Evolutionary conservation across 2,329 filamentous ascomycete species (phyloP).

Genomic region (Diplodia sapinea): DNA sequence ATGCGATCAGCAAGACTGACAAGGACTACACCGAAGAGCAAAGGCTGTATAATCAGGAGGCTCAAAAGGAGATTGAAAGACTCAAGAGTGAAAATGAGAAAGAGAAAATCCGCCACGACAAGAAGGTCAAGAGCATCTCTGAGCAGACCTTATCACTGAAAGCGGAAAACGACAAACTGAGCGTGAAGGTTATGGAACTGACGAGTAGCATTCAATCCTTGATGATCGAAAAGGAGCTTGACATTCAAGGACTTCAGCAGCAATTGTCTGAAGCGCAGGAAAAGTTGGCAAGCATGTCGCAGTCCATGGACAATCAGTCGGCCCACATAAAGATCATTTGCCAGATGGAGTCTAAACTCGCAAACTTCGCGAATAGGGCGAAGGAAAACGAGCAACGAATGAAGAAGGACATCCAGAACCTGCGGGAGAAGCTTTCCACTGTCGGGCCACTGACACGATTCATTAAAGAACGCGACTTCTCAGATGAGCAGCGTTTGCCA

Average conservation of each 20-base stretch:
- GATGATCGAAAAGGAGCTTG: not conserved
- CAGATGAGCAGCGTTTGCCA: not conserved
- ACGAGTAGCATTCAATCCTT: not conserved
- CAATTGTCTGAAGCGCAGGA: not conserved
- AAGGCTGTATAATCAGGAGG: too few relatives aligned
- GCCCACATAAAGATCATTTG: not conserved
- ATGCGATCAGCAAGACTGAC: too few relatives aligned
- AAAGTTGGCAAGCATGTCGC: not conserved
- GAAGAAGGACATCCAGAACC: too few relatives aligned
- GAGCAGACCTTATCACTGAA: not conserved
- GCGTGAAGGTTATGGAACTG: not conserved
- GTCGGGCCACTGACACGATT: not conserved
- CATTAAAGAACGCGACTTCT: not conserved
- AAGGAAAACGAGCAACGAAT: not conserved
- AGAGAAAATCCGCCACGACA: not conserved
- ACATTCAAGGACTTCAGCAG: not conserved
- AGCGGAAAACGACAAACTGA: not conserved
- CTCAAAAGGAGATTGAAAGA: not conserved
- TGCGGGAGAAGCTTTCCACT: not conserved
- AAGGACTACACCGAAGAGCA: too few relatives aligned
- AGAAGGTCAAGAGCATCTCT: not conserved
- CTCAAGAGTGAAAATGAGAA: not conserved
- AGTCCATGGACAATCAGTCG: not conserved
- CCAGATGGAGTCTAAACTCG: not conserved
- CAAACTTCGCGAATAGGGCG: not conserved